Evolutionary conservation across 2,329 filamentous ascomycete species (phyloP), one percentile per base, ranked within the genome.

Genomic region (Gnomoniopsis sp.): DNA sequence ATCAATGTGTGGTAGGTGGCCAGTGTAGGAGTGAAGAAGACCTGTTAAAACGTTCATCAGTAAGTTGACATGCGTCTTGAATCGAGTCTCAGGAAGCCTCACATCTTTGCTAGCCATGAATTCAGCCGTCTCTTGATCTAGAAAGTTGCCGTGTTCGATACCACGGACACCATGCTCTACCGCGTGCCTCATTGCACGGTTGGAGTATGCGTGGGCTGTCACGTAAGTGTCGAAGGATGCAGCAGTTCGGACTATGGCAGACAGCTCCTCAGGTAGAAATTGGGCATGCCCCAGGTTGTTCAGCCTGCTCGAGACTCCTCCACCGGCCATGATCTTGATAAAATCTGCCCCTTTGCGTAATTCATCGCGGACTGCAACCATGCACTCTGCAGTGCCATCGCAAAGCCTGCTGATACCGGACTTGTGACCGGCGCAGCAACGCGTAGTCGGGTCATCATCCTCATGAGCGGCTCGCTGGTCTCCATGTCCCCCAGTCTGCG

Each of bases 321-420:
- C 79, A 3, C 73, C 73, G 1, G 72, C 69, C 79, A 81, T 81
- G 58, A 83, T 79, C 64, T 82, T 83, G 64, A 83, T 74, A 62
- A 82, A 81, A 62, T 81, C 77, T 1, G 77, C 75, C 3, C 80
- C 79, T 15, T 69, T 69, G 3, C 79, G 68, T 1, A 83, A 63
- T 62, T 81, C 75, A 56, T 81, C 78, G 4, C 79, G 71, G 0
- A 74, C 74, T 41, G 69, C 74, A 51, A 74, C 74, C 43, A 79
- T 67, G 62, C 79, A 81, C 52, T 79, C 75, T 1, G 77, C 69
- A 1, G 79, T 76, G 0, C 78, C 77, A 61, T 81, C 77, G 49
- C 72, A 74, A 3, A 80, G 68, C 23, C 75, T 70, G n/a, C 75
- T 75, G 6, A 76, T 62, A 10, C 70, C 69, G 3, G 65, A 65